phyloP scores from a whole-genome alignment of 2,329 filamentous ascomycete genomes.

The Penicillium sp. region DNA sequence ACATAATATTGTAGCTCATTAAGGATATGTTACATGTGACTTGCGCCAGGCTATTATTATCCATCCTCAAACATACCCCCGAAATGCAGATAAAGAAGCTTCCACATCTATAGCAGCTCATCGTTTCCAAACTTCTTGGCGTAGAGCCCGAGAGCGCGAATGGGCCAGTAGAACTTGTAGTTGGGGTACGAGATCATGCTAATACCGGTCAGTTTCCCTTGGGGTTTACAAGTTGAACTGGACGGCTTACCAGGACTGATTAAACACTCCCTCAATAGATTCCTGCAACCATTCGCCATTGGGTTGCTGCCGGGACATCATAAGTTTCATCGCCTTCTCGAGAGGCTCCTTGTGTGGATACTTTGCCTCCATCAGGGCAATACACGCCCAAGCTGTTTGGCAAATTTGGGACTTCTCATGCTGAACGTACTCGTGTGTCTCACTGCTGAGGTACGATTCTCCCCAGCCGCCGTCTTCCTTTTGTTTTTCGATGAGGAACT shows the following conservation, averaged over 20 bases:
- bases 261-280: conserved; percentile 96
- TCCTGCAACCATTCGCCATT: conserved; percentile 97
- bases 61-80: not conserved
- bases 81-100: not conserved
- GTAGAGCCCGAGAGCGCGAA: conserved; percentile 94
- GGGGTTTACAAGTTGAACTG: not conserved
- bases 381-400: conserved; percentile 89
- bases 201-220: conserved; percentile 29
- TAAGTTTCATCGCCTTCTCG: conserved; percentile 73
- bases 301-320: conserved; percentile 81
- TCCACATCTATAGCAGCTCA: conserved; percentile 47
- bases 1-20: not conserved
- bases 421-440: conserved; percentile 74
- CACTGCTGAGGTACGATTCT: conserved; percentile 87
- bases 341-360: conserved; percentile 78
- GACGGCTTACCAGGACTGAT: conserved; percentile 82
- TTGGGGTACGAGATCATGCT: conserved; percentile 99
- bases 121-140: conserved; percentile 72
- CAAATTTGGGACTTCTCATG: conserved; percentile 86
- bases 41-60: not conserved
- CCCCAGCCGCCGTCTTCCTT: conserved; percentile 93
- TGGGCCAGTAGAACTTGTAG: conserved; percentile 96
- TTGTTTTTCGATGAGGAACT: conserved; percentile 85
- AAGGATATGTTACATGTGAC: not conserved
- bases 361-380: conserved; percentile 79